phyloP scores from a whole-genome alignment of 257 asterid species.

The Nicotiana sylvestris region DNA sequence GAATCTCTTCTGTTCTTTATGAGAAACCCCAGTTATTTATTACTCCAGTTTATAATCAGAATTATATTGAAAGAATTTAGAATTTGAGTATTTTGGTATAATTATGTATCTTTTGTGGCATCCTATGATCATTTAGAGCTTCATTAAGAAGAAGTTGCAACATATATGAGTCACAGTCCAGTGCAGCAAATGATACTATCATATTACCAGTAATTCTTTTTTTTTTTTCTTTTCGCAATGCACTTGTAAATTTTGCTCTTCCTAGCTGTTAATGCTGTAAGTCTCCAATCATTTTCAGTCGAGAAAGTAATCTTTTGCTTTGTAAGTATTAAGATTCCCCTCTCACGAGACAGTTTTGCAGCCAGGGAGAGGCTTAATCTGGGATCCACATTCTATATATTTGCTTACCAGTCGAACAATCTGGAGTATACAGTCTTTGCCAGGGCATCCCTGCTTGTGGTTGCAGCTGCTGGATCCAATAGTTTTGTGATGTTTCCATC shows the following conservation, averaged over 20 bases:
- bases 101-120: not conserved
- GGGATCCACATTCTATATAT: slow-evolving; percentile 6
- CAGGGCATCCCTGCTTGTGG: slow-evolving; percentile 84
- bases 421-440: slow-evolving; percentile 94
- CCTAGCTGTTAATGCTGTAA: not conserved
- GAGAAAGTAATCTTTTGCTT: not conserved
- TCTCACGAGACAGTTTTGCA: slow-evolving; percentile 9
- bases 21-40: not conserved
- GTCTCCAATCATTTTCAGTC: not conserved
- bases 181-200: not conserved
- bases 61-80: not conserved
- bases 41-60: not conserved
- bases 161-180: not conserved
- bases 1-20: not conserved
- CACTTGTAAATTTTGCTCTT: not conserved
- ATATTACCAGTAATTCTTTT: not conserved
- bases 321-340: slow-evolving; percentile 2
- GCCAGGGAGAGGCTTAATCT: not conserved
- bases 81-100: not conserved
- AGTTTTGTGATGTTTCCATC: slow-evolving; percentile 89
- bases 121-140: not conserved
- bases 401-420: slow-evolving; percentile 80
- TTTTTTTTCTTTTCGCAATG: not conserved
- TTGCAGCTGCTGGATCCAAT: slow-evolving; percentile 91
- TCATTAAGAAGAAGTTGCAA: not conserved